Evolutionary conservation across 257 asterid species (phyloP).

Genomic region (Plantago elongata): DNA sequence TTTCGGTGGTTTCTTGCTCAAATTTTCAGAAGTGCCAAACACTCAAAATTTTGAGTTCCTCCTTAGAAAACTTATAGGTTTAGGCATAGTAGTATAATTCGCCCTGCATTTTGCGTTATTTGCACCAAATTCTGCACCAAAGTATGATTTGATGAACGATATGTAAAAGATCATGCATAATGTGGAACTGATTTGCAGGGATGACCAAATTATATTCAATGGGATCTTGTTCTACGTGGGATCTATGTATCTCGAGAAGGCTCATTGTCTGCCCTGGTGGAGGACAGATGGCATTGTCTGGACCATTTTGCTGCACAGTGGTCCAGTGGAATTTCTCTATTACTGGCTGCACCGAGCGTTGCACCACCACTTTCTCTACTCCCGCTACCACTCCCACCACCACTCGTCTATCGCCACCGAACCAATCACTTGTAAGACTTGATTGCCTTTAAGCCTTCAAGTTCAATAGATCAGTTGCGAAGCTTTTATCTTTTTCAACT

Average conservation of each 20-base stretch:
- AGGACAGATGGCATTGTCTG: constrained; percentile 50
- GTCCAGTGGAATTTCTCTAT: constrained; percentile 83
- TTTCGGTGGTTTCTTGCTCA: neutral
- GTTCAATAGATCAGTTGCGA: neutral
- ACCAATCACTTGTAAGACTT: constrained; percentile 74
- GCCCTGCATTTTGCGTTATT: no score
- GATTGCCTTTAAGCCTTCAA: neutral
- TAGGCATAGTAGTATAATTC: no score
- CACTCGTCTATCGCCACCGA: constrained; percentile 90
- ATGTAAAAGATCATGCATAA: no score
- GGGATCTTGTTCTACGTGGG: constrained; percentile 54
- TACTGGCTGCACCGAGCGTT: constrained; percentile 90
- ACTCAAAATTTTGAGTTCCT: neutral
- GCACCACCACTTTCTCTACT: constrained; percentile 89
- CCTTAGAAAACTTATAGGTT: neutral
- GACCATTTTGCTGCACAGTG: constrained; percentile 52
- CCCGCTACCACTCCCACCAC: constrained; percentile 91
- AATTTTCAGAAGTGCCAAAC: no score
- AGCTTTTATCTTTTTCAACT: no score
- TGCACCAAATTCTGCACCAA: no score
- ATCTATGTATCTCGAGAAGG: constrained; percentile 16
- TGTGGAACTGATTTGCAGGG: constrained; percentile 40
- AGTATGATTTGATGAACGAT: neutral
- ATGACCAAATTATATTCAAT: constrained; percentile 72
- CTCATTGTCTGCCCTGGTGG: constrained; percentile 58